Evolutionary conservation across 805 yeast genomes (phyloP).

Genomic region (Zygotorulaspora chibaensis): DNA sequence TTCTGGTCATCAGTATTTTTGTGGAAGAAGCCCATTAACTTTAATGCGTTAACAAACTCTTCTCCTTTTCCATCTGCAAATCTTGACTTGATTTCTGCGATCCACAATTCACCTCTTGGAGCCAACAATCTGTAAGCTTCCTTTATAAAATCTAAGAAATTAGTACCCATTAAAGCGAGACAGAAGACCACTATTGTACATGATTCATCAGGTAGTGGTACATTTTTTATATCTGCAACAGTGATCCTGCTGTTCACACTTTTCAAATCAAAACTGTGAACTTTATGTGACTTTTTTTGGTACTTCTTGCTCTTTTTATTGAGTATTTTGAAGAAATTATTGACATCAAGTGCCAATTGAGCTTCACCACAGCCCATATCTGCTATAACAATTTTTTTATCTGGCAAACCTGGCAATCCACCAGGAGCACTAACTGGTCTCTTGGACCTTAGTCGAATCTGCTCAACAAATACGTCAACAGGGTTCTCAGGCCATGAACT

Average conservation of each 20-base stretch:
- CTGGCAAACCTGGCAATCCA: conserved; percentile 72
- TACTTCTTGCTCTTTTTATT: conserved; percentile 34
- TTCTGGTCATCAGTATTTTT: conserved; percentile 80
- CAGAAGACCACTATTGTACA: conserved; percentile 91
- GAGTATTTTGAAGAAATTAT: conserved; percentile 41
- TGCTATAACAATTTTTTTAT: conserved; percentile 68
- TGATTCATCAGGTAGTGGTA: conserved; percentile 75
- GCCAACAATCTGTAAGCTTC: conserved; percentile 86
- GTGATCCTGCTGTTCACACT: conserved; percentile 86
- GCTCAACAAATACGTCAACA: conserved; percentile 80
- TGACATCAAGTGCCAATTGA: conserved; percentile 66
- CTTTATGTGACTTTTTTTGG: conserved; percentile 49
- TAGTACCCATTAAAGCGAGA: conserved; percentile 95
- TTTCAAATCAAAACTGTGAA: conserved; percentile 88
- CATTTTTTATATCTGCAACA: conserved; percentile 92
- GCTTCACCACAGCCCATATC: conserved; percentile 99
- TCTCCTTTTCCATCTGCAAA: conserved; percentile 70
- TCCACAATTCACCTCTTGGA: conserved; percentile 94
- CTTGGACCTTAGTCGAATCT: conserved; percentile 53
- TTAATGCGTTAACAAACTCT: conserved; percentile 78
- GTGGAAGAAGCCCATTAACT: conserved; percentile 79
- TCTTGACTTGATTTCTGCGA: conserved; percentile 93
- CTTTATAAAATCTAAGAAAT: conserved; percentile 82
- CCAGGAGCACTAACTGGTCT: conserved; percentile 92
- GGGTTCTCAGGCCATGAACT: conserved; percentile 99